A percentile compares a stretch with the other conserved stretches of the same genome.
These are phyloP conservation scores for Ophiostoma perfectum DNA, from an alignment of 2,329 filamentous ascomycete species.

Conservation along the genomic window DNA sequence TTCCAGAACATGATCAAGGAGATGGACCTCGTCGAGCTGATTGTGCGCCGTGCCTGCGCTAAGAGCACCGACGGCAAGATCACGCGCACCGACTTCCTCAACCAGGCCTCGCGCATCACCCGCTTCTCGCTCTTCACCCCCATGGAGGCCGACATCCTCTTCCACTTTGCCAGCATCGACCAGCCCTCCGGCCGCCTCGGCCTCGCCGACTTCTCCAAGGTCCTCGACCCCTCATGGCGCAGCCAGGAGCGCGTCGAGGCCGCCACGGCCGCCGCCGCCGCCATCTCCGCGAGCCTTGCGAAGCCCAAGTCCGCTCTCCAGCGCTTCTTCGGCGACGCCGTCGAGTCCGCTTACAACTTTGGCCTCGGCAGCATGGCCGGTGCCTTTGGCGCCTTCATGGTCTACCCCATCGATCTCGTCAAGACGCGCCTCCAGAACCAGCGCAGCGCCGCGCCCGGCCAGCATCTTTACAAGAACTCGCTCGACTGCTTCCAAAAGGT, in stretches of 20 bases:
- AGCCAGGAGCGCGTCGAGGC: slow-evolving; percentile 45
- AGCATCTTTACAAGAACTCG: slow-evolving; percentile 93
- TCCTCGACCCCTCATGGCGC: slow-evolving; percentile 89
- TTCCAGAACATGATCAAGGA: slow-evolving; percentile 98
- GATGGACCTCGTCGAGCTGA: slow-evolving; percentile 94
- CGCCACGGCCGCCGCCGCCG: background rate
- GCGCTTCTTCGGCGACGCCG: slow-evolving; percentile 55
- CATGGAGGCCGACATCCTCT: slow-evolving; percentile 97
- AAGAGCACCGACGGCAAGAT: slow-evolving; percentile 89
- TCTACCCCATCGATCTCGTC: slow-evolving; percentile 96
- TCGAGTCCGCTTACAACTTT: slow-evolving; percentile 87
- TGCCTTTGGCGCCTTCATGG: slow-evolving; percentile 98
- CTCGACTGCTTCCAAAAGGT: slow-evolving; percentile 93
- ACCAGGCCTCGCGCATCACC: slow-evolving; percentile 84
- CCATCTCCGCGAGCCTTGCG: background rate
- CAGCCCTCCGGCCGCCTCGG: slow-evolving; percentile 77
- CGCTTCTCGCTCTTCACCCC: slow-evolving; percentile 95
- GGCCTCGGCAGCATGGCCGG: slow-evolving; percentile 81
- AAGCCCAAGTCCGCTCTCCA: slow-evolving; percentile 47
- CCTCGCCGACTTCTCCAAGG: slow-evolving; percentile 83
- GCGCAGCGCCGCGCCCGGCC: slow-evolving; percentile 72
- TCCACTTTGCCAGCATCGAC: slow-evolving; percentile 94
- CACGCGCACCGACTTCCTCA: slow-evolving; percentile 86
- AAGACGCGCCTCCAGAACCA: slow-evolving; percentile 99
- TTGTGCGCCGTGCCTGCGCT: slow-evolving; percentile 77